These are phyloP conservation scores for Phytophthora macrochlamydospora DNA, from an alignment of 352 stramenopile genomes.

Conservation along the genomic window DNA sequence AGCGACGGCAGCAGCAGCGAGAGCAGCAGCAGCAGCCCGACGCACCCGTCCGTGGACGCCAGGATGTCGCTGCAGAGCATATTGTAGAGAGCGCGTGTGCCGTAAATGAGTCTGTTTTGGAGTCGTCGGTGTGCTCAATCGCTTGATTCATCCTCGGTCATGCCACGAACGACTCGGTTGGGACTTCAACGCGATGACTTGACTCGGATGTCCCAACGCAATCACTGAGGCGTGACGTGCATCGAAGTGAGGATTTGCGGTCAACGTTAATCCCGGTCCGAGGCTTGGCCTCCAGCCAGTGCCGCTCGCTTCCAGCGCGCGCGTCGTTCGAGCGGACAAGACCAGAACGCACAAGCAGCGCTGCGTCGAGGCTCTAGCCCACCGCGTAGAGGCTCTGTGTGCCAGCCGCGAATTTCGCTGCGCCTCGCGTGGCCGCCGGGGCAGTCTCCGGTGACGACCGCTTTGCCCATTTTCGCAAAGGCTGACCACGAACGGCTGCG, in stretches of 20 bases:
- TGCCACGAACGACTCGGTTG: not conserved
- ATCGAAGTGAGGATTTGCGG: slow-evolving; percentile 2
- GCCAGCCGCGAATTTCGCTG: not conserved
- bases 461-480: not conserved
- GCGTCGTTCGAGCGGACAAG: not conserved
- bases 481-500: too few relatives aligned
- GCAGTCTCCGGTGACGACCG: not conserved
- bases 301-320: too few relatives aligned
- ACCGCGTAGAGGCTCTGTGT: not conserved
- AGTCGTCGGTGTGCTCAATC: not conserved
- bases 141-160: not conserved
- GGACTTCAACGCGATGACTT: slow-evolving; percentile 2
- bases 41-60: slow-evolving; percentile 5
- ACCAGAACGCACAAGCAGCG: not conserved
- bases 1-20: slow-evolving; percentile 21
- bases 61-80: slow-evolving; percentile 30
- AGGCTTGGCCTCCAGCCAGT: too few relatives aligned
- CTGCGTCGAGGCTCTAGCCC: not conserved
- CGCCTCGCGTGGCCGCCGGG: not conserved
- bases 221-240: not conserved
- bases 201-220: not conserved
- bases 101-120: slow-evolving; percentile 2
- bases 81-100: slow-evolving; percentile 13
- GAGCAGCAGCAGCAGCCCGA: slow-evolving; percentile 4
- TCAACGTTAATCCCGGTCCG: not conserved